Evolutionary conservation across 2,329 filamentous ascomycete genomes (phyloP).

Genomic region (Lachnellula hyalina): DNA sequence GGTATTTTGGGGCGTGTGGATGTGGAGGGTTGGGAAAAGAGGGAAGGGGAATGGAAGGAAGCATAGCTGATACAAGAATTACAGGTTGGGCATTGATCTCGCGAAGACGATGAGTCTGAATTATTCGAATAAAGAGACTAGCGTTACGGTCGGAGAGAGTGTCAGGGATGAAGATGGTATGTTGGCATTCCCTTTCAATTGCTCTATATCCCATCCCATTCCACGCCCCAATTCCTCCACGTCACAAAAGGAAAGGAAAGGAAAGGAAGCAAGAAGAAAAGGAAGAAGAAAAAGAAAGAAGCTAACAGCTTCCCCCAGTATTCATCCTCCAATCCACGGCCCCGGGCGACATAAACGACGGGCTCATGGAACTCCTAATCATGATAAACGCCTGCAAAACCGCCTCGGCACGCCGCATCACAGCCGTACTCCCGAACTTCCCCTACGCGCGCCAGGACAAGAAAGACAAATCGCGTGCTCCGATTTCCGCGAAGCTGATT

Average conservation of each 20-base stretch:
- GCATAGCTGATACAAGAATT: background rate
- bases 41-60: no score
- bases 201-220: background rate
- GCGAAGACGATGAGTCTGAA: conserved; percentile 76
- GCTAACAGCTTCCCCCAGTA: conserved; percentile 44
- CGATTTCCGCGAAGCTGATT: conserved; percentile 91
- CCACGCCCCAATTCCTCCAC: background rate
- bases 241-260: no score
- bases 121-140: conserved; percentile 83
- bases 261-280: background rate
- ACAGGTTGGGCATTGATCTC: conserved; percentile 69
- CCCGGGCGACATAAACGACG: conserved; percentile 95
- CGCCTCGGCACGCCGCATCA: conserved; percentile 82
- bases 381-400: conserved; percentile 96
- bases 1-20: background rate
- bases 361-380: conserved; percentile 95
- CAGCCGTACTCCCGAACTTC: conserved; percentile 92
- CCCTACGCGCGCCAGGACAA: conserved; percentile 96
- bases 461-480: conserved; percentile 93
- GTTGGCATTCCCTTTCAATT: background rate
- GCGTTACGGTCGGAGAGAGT: conserved; percentile 91
- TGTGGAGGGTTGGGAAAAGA: background rate
- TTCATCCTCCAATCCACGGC: conserved; percentile 95
- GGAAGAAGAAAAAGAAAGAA: background rate
- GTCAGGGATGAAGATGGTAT: conserved; percentile 90